Conservation (phyloP, 805 yeast genomes). For the Candida coleopterorum region DNA sequence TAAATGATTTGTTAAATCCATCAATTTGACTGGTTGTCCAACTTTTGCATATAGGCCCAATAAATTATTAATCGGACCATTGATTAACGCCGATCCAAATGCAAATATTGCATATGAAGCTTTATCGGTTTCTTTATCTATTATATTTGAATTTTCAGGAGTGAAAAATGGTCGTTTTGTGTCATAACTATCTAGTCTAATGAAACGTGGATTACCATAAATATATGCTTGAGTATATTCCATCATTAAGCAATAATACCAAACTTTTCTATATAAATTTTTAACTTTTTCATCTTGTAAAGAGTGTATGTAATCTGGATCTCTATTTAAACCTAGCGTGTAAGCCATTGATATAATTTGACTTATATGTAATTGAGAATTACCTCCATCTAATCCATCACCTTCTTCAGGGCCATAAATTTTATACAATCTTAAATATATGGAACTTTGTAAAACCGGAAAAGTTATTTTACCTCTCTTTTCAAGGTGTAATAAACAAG, state of each 20-base stretch:
- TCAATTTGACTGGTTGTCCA: slow-evolving; percentile 13
- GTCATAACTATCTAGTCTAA: slow-evolving; percentile 39
- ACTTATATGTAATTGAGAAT: slow-evolving; percentile 22
- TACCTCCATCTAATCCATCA: slow-evolving; percentile 38
- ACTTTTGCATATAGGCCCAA: slow-evolving; percentile 16
- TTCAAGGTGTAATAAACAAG: slow-evolving; percentile 53
- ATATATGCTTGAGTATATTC: slow-evolving; percentile 41
- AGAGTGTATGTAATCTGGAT: slow-evolving; percentile 27
- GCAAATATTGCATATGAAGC: slow-evolving; percentile 26
- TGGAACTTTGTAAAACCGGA: slow-evolving; percentile 25
- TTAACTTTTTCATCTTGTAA: slow-evolving; percentile 13
- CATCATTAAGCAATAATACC: slow-evolving; percentile 19
- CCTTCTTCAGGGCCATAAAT: slow-evolving; percentile 38
- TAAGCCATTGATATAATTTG: slow-evolving; percentile 35
- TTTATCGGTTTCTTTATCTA: slow-evolving; percentile 32
- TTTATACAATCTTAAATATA: slow-evolving; percentile 25
- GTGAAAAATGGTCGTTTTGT: slow-evolving; percentile 34
- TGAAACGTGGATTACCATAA: slow-evolving; percentile 41
- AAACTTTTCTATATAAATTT: slow-evolving; percentile 25
- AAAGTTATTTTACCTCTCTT: slow-evolving; percentile 33
- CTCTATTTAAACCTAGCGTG: slow-evolving; percentile 35
- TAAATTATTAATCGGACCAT: slow-evolving; percentile 23
- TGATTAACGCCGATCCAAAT: slow-evolving; percentile 30
- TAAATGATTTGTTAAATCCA: slow-evolving; percentile 19
- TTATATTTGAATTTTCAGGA: slow-evolving; percentile 32